Conservation (phyloP, 257 asterid species). For the Cynanchum wilfordii region DNA sequence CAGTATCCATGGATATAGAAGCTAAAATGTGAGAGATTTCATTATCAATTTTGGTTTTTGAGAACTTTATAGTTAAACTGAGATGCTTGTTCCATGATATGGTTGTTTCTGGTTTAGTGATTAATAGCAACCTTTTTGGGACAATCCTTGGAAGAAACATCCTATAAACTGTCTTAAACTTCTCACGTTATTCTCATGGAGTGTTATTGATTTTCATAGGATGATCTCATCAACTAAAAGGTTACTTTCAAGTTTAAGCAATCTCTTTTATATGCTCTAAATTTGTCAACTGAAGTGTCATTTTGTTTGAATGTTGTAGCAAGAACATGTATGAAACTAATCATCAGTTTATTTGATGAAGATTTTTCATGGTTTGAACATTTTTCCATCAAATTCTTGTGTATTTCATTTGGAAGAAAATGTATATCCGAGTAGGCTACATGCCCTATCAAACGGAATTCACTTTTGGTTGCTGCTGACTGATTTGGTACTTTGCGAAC, state of each 20-base stretch:
- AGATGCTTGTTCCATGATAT: not conserved
- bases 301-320: not conserved
- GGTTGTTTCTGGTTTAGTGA: not conserved
- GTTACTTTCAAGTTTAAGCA: not conserved
- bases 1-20: not conserved
- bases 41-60: not conserved
- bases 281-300: not conserved
- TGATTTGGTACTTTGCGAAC: no score
- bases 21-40: no score
- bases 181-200: not conserved
- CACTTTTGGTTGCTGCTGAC: not conserved
- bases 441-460: not conserved
- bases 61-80: not conserved
- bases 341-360: not conserved
- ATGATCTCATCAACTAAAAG: not conserved
- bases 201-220: not conserved
- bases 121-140: not conserved
- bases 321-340: not conserved
- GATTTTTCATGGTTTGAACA: not conserved
- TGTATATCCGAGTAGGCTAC: not conserved
- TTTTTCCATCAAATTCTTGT: not conserved
- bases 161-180: not conserved
- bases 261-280: not conserved
- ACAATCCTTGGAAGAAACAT: not conserved
- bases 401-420: not conserved